These are phyloP conservation scores for Ramularia endophylla DNA, from an alignment of 2,329 filamentous ascomycete genomes.

Conservation along the genomic window DNA sequence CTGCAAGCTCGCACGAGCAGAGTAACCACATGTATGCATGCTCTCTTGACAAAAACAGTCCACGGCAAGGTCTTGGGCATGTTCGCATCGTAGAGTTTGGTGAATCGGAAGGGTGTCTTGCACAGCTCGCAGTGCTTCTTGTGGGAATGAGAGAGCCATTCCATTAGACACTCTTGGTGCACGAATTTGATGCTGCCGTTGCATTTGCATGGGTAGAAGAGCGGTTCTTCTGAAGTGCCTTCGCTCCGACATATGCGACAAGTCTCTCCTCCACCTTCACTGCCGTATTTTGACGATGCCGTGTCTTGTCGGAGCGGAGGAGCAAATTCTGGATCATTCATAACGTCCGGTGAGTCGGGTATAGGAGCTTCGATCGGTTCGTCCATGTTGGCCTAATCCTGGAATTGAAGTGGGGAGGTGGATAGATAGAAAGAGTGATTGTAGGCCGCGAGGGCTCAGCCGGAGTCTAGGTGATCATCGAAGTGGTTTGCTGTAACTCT, in stretches of 20 bases:
- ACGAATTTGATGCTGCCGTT: constrained; percentile 98
- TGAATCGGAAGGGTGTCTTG: constrained; percentile 97
- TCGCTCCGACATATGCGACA: constrained; percentile 96
- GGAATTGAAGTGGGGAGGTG: not conserved
- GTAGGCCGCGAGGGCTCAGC: constrained; percentile 7
- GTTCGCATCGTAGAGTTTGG: constrained; percentile 88
- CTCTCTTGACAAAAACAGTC: constrained; percentile 73
- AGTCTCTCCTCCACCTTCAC: constrained; percentile 62
- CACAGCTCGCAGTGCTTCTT: constrained; percentile 99
- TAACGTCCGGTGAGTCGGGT: constrained; percentile 43
- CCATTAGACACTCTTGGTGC: constrained; percentile 96
- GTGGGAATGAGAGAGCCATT: constrained; percentile 97
- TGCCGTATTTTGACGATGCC: constrained; percentile 17
- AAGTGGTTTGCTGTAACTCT: not conserved
- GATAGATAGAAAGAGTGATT: constrained; percentile 1
- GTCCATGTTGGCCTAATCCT: constrained; percentile 9
- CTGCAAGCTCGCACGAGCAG: constrained; percentile 38
- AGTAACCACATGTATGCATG: constrained; percentile 61
- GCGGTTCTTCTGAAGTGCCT: constrained; percentile 70
- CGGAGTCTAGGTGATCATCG: constrained; percentile 9
- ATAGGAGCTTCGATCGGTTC: constrained; percentile 4
- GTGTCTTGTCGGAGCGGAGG: constrained; percentile 21
- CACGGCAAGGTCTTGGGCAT: constrained; percentile 84
- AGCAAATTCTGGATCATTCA: constrained; percentile 50
- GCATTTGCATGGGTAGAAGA: constrained; percentile 98